Evolutionary conservation across 2,329 filamentous ascomycete species (phyloP).

Genomic region (Fusarium newnesense): DNA sequence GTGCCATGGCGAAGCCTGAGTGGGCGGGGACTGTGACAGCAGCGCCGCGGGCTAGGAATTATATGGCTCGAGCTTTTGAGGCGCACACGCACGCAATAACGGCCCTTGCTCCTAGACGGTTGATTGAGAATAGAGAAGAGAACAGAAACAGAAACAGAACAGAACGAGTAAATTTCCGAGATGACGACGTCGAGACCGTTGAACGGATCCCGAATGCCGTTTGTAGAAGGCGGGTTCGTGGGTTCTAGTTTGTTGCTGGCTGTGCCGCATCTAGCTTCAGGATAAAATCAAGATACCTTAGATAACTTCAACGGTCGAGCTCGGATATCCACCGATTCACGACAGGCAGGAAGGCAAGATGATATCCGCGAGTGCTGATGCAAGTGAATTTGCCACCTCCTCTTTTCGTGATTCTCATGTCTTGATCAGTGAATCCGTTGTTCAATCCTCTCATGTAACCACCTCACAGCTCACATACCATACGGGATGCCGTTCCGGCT

Average conservation of each 20-base stretch:
- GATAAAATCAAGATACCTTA: constrained; percentile 27
- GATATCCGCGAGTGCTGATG: not conserved
- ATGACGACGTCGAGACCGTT: not conserved
- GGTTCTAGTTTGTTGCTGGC: constrained; percentile 1
- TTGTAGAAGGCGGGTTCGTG: not conserved
- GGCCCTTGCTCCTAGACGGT: not conserved
- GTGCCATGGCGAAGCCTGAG: constrained; percentile 6
- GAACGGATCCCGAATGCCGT: not conserved
- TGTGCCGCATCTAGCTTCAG: constrained; percentile 19
- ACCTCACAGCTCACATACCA: not conserved
- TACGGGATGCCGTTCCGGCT: constrained; percentile 1
- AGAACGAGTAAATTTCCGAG: constrained; percentile 8
- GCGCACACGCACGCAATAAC: not conserved
- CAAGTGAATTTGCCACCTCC: constrained; percentile 21
- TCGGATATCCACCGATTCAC: not conserved
- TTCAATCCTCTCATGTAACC: not conserved
- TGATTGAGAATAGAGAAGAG: not conserved
- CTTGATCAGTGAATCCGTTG: constrained; percentile 2
- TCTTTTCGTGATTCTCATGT: constrained; percentile 21
- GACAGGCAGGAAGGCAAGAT: not conserved
- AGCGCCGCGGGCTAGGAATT: not conserved
- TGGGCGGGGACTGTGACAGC: not conserved
- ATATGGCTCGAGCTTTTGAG: not conserved
- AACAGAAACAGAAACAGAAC: not conserved
- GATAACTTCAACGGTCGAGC: constrained; percentile 15